Percentiles rank a stretch among this genome's conserved stretches.
Evolutionary conservation across 192 early-diverging fungal genomes (phyloP).

Genomic region (Coemansia umbellata): DNA sequence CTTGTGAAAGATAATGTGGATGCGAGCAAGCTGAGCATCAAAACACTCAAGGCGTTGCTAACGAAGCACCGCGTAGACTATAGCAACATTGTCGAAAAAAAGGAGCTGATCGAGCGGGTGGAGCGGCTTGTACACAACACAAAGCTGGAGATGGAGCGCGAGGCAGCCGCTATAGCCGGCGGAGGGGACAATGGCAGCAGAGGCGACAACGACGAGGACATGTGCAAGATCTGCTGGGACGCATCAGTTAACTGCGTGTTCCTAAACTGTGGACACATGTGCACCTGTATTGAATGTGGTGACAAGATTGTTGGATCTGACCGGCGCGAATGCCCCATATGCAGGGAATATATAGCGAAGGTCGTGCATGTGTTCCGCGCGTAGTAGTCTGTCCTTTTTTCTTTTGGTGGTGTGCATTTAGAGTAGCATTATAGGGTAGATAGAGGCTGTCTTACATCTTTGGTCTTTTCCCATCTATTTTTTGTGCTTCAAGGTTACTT

Average conservation of each 20-base stretch:
- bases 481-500: too few relatives aligned
- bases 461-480: too few relatives aligned
- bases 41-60: constrained; percentile 65
- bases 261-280: constrained; percentile 83
- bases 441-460: too few relatives aligned
- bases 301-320: constrained; percentile 48
- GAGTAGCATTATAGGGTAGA: too few relatives aligned
- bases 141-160: constrained; percentile 52
- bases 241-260: constrained; percentile 76
- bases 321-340: constrained; percentile 79
- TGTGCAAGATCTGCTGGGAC: constrained; percentile 84
- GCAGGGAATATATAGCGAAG: constrained; percentile 63
- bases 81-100: constrained; percentile 67
- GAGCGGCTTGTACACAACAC: constrained; percentile 60
- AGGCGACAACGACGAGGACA: constrained; percentile 54
- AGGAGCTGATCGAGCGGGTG: constrained; percentile 66
- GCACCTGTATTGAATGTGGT: constrained; percentile 75
- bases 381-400: too few relatives aligned
- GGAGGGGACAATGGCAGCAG: constrained; percentile 7
- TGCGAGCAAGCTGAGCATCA: constrained; percentile 57
- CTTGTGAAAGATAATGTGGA: constrained; percentile 52
- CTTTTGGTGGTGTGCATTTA: too few relatives aligned
- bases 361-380: constrained; percentile 69
- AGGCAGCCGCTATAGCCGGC: constrained; percentile 19
- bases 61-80: constrained; percentile 62